Evolutionary conservation across 371 early-diverging fungal species (phyloP).

Genomic region (Encephalitozoon romaleae): DNA sequence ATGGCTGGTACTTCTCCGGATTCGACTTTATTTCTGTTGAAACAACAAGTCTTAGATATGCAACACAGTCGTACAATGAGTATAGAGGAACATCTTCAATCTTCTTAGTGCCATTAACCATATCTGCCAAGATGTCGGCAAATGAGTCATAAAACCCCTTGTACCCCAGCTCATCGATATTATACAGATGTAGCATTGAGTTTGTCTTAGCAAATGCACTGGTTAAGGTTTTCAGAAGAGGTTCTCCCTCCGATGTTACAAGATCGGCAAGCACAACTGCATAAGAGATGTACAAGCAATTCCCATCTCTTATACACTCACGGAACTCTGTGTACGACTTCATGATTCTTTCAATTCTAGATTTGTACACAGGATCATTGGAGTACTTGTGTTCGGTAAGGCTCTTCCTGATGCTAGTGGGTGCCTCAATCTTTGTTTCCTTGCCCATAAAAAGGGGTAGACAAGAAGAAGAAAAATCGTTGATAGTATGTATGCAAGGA

Average conservation of each 20-base stretch:
- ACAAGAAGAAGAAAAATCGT: background rate
- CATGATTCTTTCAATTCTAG: background rate
- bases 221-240: background rate
- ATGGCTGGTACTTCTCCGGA: slow-evolving; percentile 25
- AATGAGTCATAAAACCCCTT: slow-evolving; percentile 11
- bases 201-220: background rate
- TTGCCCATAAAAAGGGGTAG: background rate
- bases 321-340: background rate
- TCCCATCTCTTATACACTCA: slow-evolving; percentile 15
- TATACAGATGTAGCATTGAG: background rate
- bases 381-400: background rate
- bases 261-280: background rate
- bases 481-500: background rate
- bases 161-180: slow-evolving; percentile 9
- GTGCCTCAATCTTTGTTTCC: background rate
- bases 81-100: slow-evolving; percentile 4
- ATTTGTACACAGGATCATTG: background rate
- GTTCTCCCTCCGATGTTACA: background rate
- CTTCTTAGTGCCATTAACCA: background rate
- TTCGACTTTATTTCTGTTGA: slow-evolving; percentile 21
- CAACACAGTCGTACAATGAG: background rate
- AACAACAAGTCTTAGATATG: slow-evolving; percentile 16
- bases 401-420: background rate
- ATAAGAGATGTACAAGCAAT: slow-evolving; percentile 16
- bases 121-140: background rate